phyloP scores from a whole-genome alignment of 352 stramenopile genomes.

The Globisporangium uncinulatum region DNA sequence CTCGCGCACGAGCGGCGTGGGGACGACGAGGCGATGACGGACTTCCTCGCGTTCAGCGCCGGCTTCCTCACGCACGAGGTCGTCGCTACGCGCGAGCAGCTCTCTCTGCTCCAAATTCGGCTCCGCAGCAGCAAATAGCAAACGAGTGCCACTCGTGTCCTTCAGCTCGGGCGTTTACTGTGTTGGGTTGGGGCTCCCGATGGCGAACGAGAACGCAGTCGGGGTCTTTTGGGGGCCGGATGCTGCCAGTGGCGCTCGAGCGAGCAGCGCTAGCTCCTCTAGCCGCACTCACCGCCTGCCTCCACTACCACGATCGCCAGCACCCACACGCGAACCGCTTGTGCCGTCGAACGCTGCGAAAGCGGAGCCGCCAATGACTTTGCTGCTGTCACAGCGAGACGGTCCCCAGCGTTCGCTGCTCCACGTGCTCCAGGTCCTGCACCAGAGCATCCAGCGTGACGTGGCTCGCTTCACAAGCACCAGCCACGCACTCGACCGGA shows the following conservation, averaged over 20 bases:
- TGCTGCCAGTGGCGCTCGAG: neutral
- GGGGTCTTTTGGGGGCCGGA: constrained; percentile 26
- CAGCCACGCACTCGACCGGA: constrained; percentile 21
- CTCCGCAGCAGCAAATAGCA: constrained; percentile 2
- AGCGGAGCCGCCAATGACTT: too few species aligned
- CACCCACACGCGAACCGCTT: neutral
- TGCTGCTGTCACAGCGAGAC: constrained; percentile 2
- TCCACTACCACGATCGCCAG: neutral
- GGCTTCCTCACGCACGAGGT: constrained; percentile 29
- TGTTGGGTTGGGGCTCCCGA: neutral
- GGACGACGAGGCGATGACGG: constrained; percentile 63
- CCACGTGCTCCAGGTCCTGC: constrained; percentile 43
- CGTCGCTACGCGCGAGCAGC: constrained; percentile 32
- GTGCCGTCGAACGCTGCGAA: too few species aligned
- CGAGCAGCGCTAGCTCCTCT: neutral
- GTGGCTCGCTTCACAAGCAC: constrained; percentile 25
- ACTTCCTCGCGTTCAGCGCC: constrained; percentile 53
- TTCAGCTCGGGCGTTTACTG: neutral
- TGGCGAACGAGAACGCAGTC: constrained; percentile 12
- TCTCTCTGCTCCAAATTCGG: constrained; percentile 53
- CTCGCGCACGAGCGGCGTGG: constrained; percentile 66
- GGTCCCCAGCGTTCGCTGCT: constrained; percentile 25
- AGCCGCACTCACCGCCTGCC: constrained; percentile 1
- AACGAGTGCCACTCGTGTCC: neutral
- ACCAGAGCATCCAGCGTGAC: constrained; percentile 33